phyloP scores from a whole-genome alignment of 208 protist species.

The Leptomonas seymouri region DNA sequence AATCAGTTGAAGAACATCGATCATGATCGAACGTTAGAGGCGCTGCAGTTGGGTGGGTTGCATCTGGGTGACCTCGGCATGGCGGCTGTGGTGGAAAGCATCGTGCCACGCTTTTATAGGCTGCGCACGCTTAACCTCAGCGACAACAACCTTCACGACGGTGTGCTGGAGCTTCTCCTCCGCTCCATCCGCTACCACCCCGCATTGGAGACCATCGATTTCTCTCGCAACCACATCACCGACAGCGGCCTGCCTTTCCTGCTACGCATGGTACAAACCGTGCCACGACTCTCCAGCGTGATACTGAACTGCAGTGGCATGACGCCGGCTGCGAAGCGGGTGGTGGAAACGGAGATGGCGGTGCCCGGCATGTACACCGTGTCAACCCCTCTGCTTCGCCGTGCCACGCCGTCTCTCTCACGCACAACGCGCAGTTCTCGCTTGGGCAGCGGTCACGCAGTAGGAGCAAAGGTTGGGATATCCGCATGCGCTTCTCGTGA shows the following conservation, averaged over 20 bases:
- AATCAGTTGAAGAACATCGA: conserved; percentile 33
- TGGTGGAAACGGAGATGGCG: conserved; percentile 32
- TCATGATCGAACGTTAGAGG: conserved; percentile 16
- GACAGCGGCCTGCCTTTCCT: conserved; percentile 37
- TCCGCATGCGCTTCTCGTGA: background rate
- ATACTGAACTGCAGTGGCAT: conserved; percentile 44
- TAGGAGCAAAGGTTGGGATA: background rate
- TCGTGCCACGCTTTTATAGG: conserved; percentile 59
- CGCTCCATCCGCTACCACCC: conserved; percentile 43
- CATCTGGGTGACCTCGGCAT: conserved; percentile 52
- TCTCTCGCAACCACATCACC: conserved; percentile 66
- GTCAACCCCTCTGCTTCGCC: background rate
- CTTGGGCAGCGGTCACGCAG: too few species aligned
- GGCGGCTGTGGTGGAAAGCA: conserved; percentile 31
- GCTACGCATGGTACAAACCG: conserved; percentile 37
- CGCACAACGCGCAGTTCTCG: too few species aligned
- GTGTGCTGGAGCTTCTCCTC: conserved; percentile 28
- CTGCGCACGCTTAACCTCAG: conserved; percentile 62
- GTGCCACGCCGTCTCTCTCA: background rate
- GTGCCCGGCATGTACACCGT: conserved; percentile 10
- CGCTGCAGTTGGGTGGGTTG: conserved; percentile 38
- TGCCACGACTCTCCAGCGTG: conserved; percentile 41
- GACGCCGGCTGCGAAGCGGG: conserved; percentile 21
- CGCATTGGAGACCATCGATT: conserved; percentile 43
- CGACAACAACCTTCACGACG: conserved; percentile 59